Conservation (phyloP, 176 grass and related monocot genomes). For the Urochloa ruziziensis region DNA sequence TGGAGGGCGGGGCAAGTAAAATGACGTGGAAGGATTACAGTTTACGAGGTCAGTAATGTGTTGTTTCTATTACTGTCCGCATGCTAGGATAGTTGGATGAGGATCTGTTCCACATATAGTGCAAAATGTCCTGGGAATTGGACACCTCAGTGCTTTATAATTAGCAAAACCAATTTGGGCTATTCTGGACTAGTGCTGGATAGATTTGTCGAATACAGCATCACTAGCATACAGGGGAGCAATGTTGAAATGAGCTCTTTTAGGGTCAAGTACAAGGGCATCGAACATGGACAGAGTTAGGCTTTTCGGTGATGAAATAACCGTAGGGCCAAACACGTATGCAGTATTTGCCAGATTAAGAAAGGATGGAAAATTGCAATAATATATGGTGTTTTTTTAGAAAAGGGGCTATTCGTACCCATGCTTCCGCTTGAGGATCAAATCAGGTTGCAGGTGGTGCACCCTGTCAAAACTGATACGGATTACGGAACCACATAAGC, state of each 20-base stretch:
- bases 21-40: conserved; percentile 97
- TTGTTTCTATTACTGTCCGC: background rate
- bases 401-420: background rate
- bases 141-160: conserved; percentile 13
- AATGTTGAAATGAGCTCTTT: background rate
- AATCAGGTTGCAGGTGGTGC: background rate
- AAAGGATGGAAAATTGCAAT: background rate
- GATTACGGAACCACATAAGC: background rate
- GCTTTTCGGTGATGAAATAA: background rate
- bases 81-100: background rate
- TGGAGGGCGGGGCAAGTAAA: conserved; percentile 28
- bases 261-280: background rate
- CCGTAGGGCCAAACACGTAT: background rate
- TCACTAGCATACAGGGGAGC: background rate
- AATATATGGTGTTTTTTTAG: background rate
- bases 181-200: conserved; percentile 3
- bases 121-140: background rate
- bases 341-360: conserved; percentile 3
- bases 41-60: conserved; percentile 50
- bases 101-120: conserved; percentile 5
- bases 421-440: background rate
- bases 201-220: conserved; percentile 1
- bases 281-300: background rate
- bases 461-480: background rate
- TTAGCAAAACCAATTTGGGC: conserved; percentile 1